Evolutionary conservation across 2,329 filamentous ascomycete species (phyloP), one percentile per base, ranked within the genome.

Genomic region (Diplodia scrobiculata): DNA sequence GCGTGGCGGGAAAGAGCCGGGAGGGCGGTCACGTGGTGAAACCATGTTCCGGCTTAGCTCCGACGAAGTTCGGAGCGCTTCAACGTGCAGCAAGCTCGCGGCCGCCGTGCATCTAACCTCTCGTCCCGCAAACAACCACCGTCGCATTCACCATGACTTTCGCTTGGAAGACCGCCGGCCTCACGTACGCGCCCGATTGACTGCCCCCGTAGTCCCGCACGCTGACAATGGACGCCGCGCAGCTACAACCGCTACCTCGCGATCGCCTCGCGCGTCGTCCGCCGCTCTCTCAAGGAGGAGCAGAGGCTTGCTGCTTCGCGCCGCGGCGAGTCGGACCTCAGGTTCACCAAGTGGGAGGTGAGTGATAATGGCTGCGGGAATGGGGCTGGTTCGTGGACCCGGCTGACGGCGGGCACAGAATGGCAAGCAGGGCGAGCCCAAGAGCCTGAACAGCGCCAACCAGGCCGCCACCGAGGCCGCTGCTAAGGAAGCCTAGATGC

Each of bases 231-330:
- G 74, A 73, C 68, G 19, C 38, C 60, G 66, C 65, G 78, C 80
- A 99, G 95, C 84, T 99, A 99, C 91, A 99, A 99, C 90, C 95
- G 93, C 84, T 98, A 97, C 89, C 89, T 99, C 79, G 89, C 93
- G 78, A 87, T 99, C 83, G 92, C 95, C 77, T 88, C 93, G 82
- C 92, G 93, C 82, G 91, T 91, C 78, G 91, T 99, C 80, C 95
- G 96, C 84, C 91, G 92, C 80, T 96, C 92, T 80, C 86, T 99
- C 80, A 97, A 98, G 87, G 95, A 99, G 78, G 91, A 95, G 67
- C 90, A 92, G 84, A 88, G 95, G 83, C 81, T 97, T 72, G 79
- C 80, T 72, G 92, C 93, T 71, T 95, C 98, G 87, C 89, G 91
- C 78, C 89, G 95, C 79, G 93, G 92, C 77, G 87, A 92, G 81